Percentiles rank a stretch among this genome's conserved stretches.
Evolutionary conservation across 2,329 filamentous ascomycete species (phyloP).

Genomic region (Pestalotiopsis sp.): DNA sequence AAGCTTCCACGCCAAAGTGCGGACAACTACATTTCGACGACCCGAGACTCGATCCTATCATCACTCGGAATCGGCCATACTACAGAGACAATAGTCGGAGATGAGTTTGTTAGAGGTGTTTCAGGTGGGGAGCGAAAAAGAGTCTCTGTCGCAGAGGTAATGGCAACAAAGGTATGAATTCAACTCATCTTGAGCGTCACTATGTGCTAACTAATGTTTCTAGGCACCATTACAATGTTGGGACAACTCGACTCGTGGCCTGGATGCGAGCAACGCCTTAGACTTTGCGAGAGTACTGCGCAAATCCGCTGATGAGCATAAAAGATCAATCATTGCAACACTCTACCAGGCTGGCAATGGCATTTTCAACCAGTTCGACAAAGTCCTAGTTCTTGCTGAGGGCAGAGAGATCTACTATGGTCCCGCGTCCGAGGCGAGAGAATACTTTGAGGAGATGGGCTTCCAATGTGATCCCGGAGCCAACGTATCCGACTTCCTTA

Average conservation of each 20-base stretch:
- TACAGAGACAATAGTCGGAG: slow-evolving; percentile 58
- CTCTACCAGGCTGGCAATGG: slow-evolving; percentile 1
- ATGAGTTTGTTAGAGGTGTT: slow-evolving; percentile 60
- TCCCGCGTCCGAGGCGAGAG: slow-evolving; percentile 52
- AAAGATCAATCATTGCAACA: slow-evolving; percentile 12
- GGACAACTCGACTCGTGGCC: slow-evolving; percentile 71
- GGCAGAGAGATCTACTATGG: slow-evolving; percentile 70
- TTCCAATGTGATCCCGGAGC: slow-evolving; percentile 54
- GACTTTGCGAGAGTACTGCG: slow-evolving; percentile 70
- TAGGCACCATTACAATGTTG: slow-evolving; percentile 32
- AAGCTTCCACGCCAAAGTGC: background rate
- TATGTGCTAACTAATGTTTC: slow-evolving; percentile 75
- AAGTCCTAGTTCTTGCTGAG: slow-evolving; percentile 61
- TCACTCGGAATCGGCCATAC: slow-evolving; percentile 61
- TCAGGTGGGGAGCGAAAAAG: slow-evolving; percentile 62
- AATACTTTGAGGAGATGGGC: slow-evolving; percentile 63
- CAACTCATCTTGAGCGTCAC: slow-evolving; percentile 35
- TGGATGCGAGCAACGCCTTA: slow-evolving; percentile 74
- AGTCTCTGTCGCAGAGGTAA: slow-evolving; percentile 67
- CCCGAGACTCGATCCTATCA: background rate
- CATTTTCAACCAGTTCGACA: slow-evolving; percentile 10
- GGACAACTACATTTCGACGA: background rate
- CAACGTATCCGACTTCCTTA: slow-evolving; percentile 73
- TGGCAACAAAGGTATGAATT: slow-evolving; percentile 44
- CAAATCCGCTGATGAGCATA: background rate